A percentile compares a stretch with the other conserved stretches of the same genome.
phyloP scores from a whole-genome alignment of 768 basidiomycete species.

The Trametes elegans region DNA sequence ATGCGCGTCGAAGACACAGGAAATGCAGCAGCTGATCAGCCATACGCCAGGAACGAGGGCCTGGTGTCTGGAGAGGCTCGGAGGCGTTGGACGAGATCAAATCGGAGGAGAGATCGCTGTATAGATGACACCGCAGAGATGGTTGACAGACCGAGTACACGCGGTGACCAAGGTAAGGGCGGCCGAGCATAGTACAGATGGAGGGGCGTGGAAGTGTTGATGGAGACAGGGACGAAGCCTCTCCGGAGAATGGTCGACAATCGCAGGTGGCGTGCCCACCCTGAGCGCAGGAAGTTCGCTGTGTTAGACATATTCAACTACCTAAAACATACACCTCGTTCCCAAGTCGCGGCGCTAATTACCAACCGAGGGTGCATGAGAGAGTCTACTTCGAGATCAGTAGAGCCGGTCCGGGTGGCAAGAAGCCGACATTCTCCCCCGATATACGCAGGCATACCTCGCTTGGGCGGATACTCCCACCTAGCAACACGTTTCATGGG shows the following conservation, averaged over 20 bases:
- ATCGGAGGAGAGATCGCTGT: slow-evolving; percentile 9
- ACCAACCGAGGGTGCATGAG: background rate
- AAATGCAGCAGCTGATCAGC: slow-evolving; percentile 11
- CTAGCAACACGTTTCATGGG: background rate
- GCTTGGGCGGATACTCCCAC: slow-evolving; percentile 15
- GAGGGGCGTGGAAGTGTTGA: background rate
- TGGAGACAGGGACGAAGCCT: slow-evolving; percentile 1
- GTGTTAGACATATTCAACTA: background rate
- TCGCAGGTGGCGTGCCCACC: background rate
- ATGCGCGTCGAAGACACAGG: slow-evolving; percentile 6
- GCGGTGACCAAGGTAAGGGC: slow-evolving; percentile 3
- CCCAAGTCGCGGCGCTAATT: slow-evolving; percentile 10
- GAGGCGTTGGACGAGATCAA: slow-evolving; percentile 9
- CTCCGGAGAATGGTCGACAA: slow-evolving; percentile 12
- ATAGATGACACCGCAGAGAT: slow-evolving; percentile 5
- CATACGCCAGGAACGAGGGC: slow-evolving; percentile 14
- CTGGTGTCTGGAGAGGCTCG: background rate
- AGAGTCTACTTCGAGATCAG: slow-evolving; percentile 2
- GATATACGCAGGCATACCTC: slow-evolving; percentile 7
- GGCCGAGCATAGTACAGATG: background rate
- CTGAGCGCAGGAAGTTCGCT: slow-evolving; percentile 6
- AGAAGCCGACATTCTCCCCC: slow-evolving; percentile 17
- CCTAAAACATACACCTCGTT: slow-evolving; percentile 10
- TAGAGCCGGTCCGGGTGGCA: background rate
- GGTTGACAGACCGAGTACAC: slow-evolving; percentile 2